Percentiles rank a stretch among this genome's conserved stretches.
These are phyloP conservation scores for Phytophthora gonapodyides DNA, from an alignment of 352 stramenopile genomes.

Conservation along the genomic window DNA sequence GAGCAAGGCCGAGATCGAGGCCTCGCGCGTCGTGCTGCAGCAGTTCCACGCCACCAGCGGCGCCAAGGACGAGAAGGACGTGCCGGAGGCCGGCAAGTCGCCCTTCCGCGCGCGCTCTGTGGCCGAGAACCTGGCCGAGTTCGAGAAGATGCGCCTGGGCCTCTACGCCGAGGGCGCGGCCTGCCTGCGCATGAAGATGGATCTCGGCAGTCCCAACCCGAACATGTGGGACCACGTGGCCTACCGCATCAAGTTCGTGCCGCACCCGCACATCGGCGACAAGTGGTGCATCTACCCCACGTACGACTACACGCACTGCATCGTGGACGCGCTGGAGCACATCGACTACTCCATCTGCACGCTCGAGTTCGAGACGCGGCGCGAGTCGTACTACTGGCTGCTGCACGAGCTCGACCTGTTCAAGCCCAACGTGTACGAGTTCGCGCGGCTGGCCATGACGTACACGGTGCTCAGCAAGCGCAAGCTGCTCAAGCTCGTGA, in stretches of 20 bases:
- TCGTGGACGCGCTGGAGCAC: slow-evolving; percentile 97
- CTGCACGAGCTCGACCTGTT: slow-evolving; percentile 97
- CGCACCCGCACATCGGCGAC: slow-evolving; percentile 97
- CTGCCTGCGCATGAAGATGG: slow-evolving; percentile 99
- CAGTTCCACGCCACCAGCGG: slow-evolving; percentile 73
- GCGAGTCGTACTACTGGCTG: slow-evolving; percentile 99
- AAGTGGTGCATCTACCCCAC: slow-evolving; percentile 99
- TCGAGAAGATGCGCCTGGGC: slow-evolving; percentile 97
- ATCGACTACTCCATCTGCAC: slow-evolving; percentile 99
- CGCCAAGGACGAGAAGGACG: slow-evolving; percentile 59
- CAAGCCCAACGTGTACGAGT: slow-evolving; percentile 97
- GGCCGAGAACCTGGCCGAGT: slow-evolving; percentile 95
- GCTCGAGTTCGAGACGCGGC: slow-evolving; percentile 98
- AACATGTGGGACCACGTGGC: slow-evolving; percentile 99
- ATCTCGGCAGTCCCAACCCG: slow-evolving; percentile 97
- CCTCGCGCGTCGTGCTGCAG: slow-evolving; percentile 68
- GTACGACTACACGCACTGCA: slow-evolving; percentile 99
- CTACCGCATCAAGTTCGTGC: slow-evolving; percentile 99
- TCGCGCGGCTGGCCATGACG: slow-evolving; percentile 96
- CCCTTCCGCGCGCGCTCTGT: slow-evolving; percentile 93
- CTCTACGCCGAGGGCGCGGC: slow-evolving; percentile 88
- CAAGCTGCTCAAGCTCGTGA: slow-evolving; percentile 98
- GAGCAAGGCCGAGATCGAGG: slow-evolving; percentile 82
- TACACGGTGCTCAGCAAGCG: slow-evolving; percentile 99
- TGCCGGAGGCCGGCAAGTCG: slow-evolving; percentile 72